phyloP scores from a whole-genome alignment of 2,329 filamentous ascomycete genomes.

The Cladosporium velox region DNA sequence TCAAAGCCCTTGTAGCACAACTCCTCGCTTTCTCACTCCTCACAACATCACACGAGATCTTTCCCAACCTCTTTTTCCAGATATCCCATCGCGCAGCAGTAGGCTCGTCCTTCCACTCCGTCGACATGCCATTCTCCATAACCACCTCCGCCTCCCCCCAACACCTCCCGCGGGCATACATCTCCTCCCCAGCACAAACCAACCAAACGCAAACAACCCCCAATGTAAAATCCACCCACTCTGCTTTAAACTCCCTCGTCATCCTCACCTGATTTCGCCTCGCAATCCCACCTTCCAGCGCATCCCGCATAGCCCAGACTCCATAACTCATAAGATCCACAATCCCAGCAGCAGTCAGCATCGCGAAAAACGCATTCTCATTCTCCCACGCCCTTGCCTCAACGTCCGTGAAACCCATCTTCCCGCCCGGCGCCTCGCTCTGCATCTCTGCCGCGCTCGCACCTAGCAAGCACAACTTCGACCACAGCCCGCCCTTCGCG shows the following conservation, averaged over 20 bases:
- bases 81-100: not conserved
- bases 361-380: not conserved
- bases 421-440: not conserved
- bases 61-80: not conserved
- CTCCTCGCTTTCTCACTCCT: not conserved
- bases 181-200: not conserved
- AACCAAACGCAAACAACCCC: conserved; percentile 3
- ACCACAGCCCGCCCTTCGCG: not conserved
- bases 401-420: not conserved
- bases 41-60: not conserved
- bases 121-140: too few relatives aligned
- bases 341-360: not conserved
- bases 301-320: not conserved
- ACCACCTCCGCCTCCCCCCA: not conserved
- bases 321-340: not conserved
- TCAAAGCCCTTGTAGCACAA: not conserved
- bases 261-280: not conserved
- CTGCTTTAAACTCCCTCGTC: not conserved
- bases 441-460: not conserved
- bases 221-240: not conserved
- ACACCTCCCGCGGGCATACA: not conserved
- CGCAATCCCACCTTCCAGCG: not conserved
- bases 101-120: not conserved
- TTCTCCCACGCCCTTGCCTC: not conserved
- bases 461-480: not conserved